Evolutionary conservation across 805 yeast species (phyloP).

Genomic region (Naumovozyma baii): DNA sequence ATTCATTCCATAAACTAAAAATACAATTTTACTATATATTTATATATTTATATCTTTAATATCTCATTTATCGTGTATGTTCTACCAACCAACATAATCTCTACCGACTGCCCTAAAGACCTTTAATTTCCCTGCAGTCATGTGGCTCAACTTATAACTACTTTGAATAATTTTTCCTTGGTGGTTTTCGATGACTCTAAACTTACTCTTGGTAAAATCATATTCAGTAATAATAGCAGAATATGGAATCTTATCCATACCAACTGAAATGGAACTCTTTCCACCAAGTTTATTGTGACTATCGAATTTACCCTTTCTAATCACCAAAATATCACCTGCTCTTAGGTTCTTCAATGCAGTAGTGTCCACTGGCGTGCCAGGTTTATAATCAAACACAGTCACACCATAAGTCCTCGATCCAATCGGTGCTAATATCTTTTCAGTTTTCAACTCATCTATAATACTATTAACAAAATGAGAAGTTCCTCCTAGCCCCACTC

Average conservation of each 20-base stretch:
- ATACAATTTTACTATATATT: too few species aligned
- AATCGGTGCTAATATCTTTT: conserved; percentile 43
- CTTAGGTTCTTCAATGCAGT: conserved; percentile 51
- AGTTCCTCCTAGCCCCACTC: neutral
- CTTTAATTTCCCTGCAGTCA: conserved; percentile 69
- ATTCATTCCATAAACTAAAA: too few species aligned
- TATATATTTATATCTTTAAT: neutral
- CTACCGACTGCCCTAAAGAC: conserved; percentile 75
- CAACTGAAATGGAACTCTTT: conserved; percentile 50
- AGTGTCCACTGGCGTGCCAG: conserved; percentile 37
- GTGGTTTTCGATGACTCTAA: conserved; percentile 52
- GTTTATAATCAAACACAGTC: conserved; percentile 41
- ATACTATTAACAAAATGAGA: neutral
- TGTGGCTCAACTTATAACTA: conserved; percentile 57
- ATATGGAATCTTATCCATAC: conserved; percentile 41
- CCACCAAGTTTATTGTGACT: conserved; percentile 39
- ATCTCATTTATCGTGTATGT: too few species aligned
- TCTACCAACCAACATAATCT: conserved; percentile 62
- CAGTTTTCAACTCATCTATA: conserved; percentile 10
- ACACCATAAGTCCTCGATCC: conserved; percentile 66
- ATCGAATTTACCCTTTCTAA: conserved; percentile 65
- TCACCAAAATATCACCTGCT: conserved; percentile 78
- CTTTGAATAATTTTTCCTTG: conserved; percentile 49
- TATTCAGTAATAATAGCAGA: conserved; percentile 58
- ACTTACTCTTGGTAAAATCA: conserved; percentile 63